Evolutionary conservation across 495 filamentous ascomycete genomes (phyloP).

Genomic region (Xylaria castorea): DNA sequence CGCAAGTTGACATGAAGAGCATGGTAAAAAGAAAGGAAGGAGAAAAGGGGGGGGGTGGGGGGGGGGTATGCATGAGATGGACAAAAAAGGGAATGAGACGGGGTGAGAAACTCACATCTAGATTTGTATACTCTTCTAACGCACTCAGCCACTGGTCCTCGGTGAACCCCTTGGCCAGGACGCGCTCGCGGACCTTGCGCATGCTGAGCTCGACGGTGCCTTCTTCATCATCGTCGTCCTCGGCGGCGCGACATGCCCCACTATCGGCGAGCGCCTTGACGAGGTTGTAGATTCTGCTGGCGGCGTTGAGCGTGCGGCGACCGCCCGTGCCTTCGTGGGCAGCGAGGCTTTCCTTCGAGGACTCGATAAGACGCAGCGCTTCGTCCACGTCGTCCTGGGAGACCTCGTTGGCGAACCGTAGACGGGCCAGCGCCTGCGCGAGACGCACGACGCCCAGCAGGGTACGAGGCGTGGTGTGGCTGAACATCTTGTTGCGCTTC

Average conservation of each 20-base stretch:
- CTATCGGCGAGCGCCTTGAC: conserved; percentile 83
- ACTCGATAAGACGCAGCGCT: conserved; percentile 86
- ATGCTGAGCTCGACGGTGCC: conserved; percentile 77
- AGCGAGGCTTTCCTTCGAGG: conserved; percentile 84
- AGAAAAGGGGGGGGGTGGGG: too few species aligned
- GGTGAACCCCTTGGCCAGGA: conserved; percentile 96
- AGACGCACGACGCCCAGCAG: conserved; percentile 91
- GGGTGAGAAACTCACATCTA: conserved; percentile 73
- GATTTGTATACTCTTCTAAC: conserved; percentile 84
- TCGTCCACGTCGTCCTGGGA: conserved; percentile 95
- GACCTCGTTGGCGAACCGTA: conserved; percentile 83
- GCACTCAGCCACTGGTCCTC: conserved; percentile 86
- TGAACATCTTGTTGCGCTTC: conserved; percentile 84
- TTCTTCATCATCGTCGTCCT: conserved; percentile 67
- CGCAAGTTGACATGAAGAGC: conserved; percentile 18
- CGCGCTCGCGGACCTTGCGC: conserved; percentile 83
- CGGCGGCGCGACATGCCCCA: conserved; percentile 72
- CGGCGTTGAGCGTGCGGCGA: conserved; percentile 76
- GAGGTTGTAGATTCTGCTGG: conserved; percentile 91
- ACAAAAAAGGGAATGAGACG: background rate
- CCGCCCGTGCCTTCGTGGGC: conserved; percentile 62
- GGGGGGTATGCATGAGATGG: background rate
- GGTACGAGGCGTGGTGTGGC: conserved; percentile 90
- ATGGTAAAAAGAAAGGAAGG: background rate
- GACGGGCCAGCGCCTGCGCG: conserved; percentile 91